phyloP scores from a whole-genome alignment of 805 yeast genomes.

The Kodamaea lidongshanica region DNA sequence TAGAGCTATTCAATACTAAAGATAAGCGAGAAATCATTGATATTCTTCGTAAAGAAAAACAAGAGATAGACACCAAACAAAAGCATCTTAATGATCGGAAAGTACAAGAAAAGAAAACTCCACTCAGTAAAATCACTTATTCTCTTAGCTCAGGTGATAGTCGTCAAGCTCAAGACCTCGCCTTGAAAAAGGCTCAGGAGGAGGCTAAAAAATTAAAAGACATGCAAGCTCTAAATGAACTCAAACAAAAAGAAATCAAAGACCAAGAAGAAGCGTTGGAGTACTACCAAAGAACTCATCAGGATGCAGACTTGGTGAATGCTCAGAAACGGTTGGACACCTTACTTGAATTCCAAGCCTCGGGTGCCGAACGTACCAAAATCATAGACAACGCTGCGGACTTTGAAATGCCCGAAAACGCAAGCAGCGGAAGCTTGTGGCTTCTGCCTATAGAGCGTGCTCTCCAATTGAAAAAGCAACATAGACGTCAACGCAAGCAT shows the following conservation, averaged over 20 bases:
- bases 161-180: slow-evolving; percentile 57
- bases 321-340: slow-evolving; percentile 75
- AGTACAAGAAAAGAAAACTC: slow-evolving; percentile 11
- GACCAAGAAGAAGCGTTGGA: slow-evolving; percentile 41
- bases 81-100: slow-evolving; percentile 14
- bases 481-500: slow-evolving; percentile 59
- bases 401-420: slow-evolving; percentile 58
- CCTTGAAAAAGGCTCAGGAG: slow-evolving; percentile 55
- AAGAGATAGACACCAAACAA: slow-evolving; percentile 18
- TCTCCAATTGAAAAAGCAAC: slow-evolving; percentile 78
- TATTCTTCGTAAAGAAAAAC: slow-evolving; percentile 49
- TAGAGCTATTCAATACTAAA: slow-evolving; percentile 53
- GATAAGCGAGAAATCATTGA: slow-evolving; percentile 56
- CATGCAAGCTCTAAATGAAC: slow-evolving; percentile 14
- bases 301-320: slow-evolving; percentile 50
- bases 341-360: slow-evolving; percentile 71
- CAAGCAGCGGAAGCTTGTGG: slow-evolving; percentile 59
- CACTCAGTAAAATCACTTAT: slow-evolving; percentile 39
- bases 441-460: slow-evolving; percentile 84
- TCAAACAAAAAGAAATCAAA: slow-evolving; percentile 28
- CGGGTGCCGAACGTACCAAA: slow-evolving; percentile 83
- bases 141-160: slow-evolving; percentile 55
- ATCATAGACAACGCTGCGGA: slow-evolving; percentile 93
- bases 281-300: slow-evolving; percentile 33
- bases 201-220: slow-evolving; percentile 22